Evolutionary conservation across 306 rosid species (phyloP).

Genomic region (Acacia confusa): DNA sequence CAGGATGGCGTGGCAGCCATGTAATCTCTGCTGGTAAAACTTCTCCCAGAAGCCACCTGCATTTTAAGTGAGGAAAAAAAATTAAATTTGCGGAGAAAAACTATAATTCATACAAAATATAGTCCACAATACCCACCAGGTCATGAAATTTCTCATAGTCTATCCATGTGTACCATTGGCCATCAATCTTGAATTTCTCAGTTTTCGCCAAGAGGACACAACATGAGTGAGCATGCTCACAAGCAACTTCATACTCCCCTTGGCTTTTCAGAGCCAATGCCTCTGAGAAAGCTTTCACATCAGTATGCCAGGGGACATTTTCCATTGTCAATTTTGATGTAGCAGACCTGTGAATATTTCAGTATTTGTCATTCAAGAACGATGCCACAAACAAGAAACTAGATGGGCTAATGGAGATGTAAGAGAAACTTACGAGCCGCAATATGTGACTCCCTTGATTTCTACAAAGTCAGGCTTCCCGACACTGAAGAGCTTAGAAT

Average conservation of each 20-base stretch:
- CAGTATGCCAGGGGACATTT: constrained; percentile 99
- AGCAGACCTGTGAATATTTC: constrained; percentile 60
- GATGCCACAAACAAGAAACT: constrained; percentile 8
- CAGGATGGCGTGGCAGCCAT: constrained; percentile 91
- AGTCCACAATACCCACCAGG: constrained; percentile 53
- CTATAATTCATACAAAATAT: not conserved
- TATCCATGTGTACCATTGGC: constrained; percentile 95
- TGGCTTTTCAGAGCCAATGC: constrained; percentile 75
- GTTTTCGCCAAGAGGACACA: constrained; percentile 91
- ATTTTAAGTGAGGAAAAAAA: constrained; percentile 30
- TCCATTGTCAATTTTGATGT: constrained; percentile 98
- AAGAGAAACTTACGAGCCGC: constrained; percentile 80
- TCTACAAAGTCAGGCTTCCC: constrained; percentile 96
- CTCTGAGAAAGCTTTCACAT: constrained; percentile 87
- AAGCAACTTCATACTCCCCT: constrained; percentile 90
- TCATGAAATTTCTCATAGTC: constrained; percentile 92
- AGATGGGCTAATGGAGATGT: constrained; percentile 8
- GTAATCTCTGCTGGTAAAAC: constrained; percentile 76
- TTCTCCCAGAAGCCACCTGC: constrained; percentile 87
- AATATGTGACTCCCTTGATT: constrained; percentile 97
- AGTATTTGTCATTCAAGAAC: constrained; percentile 30
- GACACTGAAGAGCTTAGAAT: constrained; percentile 69
- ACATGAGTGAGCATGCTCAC: constrained; percentile 96
- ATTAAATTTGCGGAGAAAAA: not conserved
- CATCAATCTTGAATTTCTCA: constrained; percentile 81